phyloP scores from a whole-genome alignment of 345 rosid species.

The Barbarea vulgaris region DNA sequence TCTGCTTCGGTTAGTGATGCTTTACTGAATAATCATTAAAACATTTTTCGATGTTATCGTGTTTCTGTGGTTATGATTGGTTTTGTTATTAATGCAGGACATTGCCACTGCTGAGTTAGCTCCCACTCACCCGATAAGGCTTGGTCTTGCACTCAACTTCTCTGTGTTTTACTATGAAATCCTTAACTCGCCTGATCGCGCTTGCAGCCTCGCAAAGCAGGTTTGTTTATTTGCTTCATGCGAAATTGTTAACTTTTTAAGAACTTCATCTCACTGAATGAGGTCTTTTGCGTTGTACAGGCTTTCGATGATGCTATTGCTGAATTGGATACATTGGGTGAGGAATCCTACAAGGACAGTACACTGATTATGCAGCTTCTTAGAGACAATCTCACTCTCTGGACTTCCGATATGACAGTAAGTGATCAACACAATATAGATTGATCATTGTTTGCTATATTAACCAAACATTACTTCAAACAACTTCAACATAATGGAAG shows the following conservation, averaged over 20 bases:
- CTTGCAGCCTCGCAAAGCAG: slow-evolving; percentile 96
- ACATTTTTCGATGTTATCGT: not conserved
- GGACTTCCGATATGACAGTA: slow-evolving; percentile 65
- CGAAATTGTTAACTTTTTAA: not conserved
- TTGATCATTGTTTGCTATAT: not conserved
- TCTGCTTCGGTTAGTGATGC: slow-evolving; percentile 75
- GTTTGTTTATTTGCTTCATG: slow-evolving; percentile 41
- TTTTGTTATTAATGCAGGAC: slow-evolving; percentile 52
- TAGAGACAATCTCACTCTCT: slow-evolving; percentile 73
- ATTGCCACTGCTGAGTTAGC: slow-evolving; percentile 87
- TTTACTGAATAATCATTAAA: not conserved
- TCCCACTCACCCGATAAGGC: slow-evolving; percentile 97
- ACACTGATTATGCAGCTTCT: slow-evolving; percentile 80
- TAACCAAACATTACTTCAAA: not conserved
- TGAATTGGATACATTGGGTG: slow-evolving; percentile 69
- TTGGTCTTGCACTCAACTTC: slow-evolving; percentile 98
- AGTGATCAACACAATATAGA: not conserved
- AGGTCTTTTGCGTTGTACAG: not conserved
- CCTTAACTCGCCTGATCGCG: slow-evolving; percentile 97
- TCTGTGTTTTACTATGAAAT: slow-evolving; percentile 98
- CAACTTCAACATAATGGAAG: not conserved
- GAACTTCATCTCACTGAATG: not conserved
- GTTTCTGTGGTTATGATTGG: not conserved
- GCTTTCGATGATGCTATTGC: slow-evolving; percentile 82
- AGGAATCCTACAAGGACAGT: slow-evolving; percentile 83